Evolutionary conservation across 73 alveolate genomes (phyloP).

Genomic region (Loxodes magnus): DNA sequence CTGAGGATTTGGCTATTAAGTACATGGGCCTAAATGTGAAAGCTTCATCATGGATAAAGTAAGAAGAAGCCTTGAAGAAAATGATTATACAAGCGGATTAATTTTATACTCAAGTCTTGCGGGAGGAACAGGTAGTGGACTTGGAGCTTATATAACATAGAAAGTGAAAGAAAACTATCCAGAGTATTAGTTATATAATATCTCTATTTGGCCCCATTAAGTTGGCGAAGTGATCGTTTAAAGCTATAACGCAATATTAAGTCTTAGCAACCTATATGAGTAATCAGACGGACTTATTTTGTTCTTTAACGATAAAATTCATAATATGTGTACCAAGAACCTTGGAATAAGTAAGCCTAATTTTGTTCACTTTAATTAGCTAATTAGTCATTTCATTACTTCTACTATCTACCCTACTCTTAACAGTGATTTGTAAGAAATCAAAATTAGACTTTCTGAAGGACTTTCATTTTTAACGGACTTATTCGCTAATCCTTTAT

Average conservation of each 20-base stretch:
- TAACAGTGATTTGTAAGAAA: too few species aligned
- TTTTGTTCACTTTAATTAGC: background rate
- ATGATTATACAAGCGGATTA: constrained; percentile 36
- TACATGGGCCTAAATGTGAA: constrained; percentile 48
- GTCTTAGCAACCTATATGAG: constrained; percentile 19
- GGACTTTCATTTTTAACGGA: too few species aligned
- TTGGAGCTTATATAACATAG: constrained; percentile 47
- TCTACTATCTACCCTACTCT: constrained; percentile 4
- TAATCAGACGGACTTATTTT: background rate
- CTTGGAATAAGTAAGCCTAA: constrained; percentile 4
- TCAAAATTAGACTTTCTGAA: too few species aligned
- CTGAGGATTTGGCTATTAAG: constrained; percentile 60
- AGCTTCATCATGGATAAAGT: constrained; percentile 36
- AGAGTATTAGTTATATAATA: constrained; percentile 44
- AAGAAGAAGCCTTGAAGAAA: constrained; percentile 32
- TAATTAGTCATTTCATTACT: background rate
- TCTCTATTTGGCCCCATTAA: constrained; percentile 60
- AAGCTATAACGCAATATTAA: constrained; percentile 52
- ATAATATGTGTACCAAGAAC: background rate
- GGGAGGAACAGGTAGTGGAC: constrained; percentile 70
- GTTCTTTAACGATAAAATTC: background rate
- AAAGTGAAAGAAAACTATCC: constrained; percentile 46
- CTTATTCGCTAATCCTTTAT: too few species aligned
- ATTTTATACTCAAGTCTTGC: constrained; percentile 41
- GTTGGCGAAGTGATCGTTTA: constrained; percentile 62